Evolutionary conservation across 2,329 filamentous ascomycete genomes (phyloP).

Genomic region (Drechmeria coniospora): DNA sequence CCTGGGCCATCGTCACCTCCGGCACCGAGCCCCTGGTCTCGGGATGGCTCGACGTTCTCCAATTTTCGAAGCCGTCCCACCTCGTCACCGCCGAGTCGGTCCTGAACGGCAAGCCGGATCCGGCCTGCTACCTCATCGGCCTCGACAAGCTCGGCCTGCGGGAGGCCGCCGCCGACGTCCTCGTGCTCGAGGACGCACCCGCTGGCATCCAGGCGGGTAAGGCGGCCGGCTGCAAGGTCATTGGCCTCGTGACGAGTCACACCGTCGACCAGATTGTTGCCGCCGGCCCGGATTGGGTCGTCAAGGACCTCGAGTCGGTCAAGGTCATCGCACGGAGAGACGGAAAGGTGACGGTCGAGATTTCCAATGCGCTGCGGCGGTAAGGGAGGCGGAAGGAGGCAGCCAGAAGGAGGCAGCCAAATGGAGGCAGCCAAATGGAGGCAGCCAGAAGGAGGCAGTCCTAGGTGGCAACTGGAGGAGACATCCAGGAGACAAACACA

Average conservation of each 20-base stretch:
- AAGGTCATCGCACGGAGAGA: conserved; percentile 41
- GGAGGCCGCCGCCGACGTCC: conserved; percentile 32
- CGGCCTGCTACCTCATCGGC: conserved; percentile 56
- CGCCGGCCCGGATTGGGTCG: conserved; percentile 78
- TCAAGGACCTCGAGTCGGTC: conserved; percentile 63
- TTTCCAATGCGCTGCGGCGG: conserved; percentile 41
- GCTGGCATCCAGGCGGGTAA: conserved; percentile 74
- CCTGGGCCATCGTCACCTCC: conserved; percentile 80
- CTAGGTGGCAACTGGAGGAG: too few relatives aligned
- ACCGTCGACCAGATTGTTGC: conserved; percentile 52
- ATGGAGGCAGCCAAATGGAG: too few relatives aligned
- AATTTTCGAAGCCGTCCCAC: conserved; percentile 47
- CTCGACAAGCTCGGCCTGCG: conserved; percentile 42
- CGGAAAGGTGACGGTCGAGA: conserved; percentile 50
- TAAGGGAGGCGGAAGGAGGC: conserved; percentile 5
- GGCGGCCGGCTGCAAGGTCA: conserved; percentile 69
- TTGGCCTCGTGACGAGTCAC: conserved; percentile 78
- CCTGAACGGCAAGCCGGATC: conserved; percentile 60
- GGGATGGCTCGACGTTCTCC: conserved; percentile 56
- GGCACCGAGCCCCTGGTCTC: conserved; percentile 52
- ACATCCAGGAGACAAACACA: too few relatives aligned
- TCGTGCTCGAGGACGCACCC: conserved; percentile 82
- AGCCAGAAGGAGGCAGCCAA: neutral
- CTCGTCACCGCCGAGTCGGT: conserved; percentile 67
- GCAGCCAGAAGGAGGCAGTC: too few relatives aligned